Percentiles rank a stretch among this genome's conserved stretches.
Conservation (phyloP, 108 stramenopile genomes). For the Nitzschia sp. region DNA sequence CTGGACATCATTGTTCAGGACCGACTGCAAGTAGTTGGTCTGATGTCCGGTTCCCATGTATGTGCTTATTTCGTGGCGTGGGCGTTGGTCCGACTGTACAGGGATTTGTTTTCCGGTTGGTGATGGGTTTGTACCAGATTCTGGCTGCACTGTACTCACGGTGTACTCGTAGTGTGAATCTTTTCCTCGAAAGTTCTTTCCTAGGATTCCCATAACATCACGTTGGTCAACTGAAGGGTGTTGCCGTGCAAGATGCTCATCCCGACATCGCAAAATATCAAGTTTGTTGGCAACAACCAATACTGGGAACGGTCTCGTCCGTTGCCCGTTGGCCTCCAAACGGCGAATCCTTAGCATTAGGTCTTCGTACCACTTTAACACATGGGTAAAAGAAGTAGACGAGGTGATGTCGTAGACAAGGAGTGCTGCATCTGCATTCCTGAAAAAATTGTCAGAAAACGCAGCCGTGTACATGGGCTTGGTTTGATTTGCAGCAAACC, state of each 20-base stretch:
- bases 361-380: conserved; percentile 74
- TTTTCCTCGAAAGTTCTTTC: conserved; percentile 49
- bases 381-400: conserved; percentile 69
- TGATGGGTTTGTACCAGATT: background rate
- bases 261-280: conserved; percentile 50
- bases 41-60: conserved; percentile 52
- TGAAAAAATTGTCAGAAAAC: conserved; percentile 56
- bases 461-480: conserved; percentile 34
- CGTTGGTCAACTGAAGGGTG: conserved; percentile 35
- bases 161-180: conserved; percentile 74
- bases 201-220: conserved; percentile 62
- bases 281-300: conserved; percentile 80
- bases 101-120: conserved; percentile 1
- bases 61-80: conserved; percentile 42
- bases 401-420: conserved; percentile 79
- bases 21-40: conserved; percentile 28
- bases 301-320: conserved; percentile 52
- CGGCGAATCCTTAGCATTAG: conserved; percentile 45
- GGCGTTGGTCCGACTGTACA: background rate
- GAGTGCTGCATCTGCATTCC: conserved; percentile 65
- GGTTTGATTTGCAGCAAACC: conserved; percentile 27
- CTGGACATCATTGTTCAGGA: conserved; percentile 34
- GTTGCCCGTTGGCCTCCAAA: conserved; percentile 17
- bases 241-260: conserved; percentile 6
- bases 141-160: conserved; percentile 4